A percentile compares a stretch with the other conserved stretches of the same genome.
These are phyloP conservation scores for Malbranchea zuffiana DNA, from an alignment of 2,329 filamentous ascomycete genomes.

Conservation along the genomic window DNA sequence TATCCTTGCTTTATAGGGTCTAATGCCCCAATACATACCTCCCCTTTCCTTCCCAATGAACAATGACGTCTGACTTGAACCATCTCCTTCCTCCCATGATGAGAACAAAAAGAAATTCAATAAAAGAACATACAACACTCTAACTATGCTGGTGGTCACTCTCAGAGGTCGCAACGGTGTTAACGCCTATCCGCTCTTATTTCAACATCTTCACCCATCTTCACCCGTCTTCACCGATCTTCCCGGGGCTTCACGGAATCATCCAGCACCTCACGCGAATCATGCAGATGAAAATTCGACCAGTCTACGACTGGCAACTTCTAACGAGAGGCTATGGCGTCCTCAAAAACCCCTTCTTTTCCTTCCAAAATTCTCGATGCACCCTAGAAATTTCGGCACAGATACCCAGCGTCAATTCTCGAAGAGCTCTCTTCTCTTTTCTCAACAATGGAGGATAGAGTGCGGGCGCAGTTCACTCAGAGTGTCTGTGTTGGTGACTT, in stretches of 20 bases:
- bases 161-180: too few relatives aligned
- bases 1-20: too few relatives aligned
- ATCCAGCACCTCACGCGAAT: not conserved
- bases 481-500: slow-evolving; percentile 2
- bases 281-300: slow-evolving; percentile 3
- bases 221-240: slow-evolving; percentile 5
- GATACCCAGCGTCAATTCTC: slow-evolving; percentile 4
- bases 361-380: slow-evolving; percentile 2
- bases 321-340: not conserved
- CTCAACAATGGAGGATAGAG: slow-evolving; percentile 1
- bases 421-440: slow-evolving; percentile 2
- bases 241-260: slow-evolving; percentile 1
- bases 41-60: too few relatives aligned
- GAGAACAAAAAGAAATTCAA: slow-evolving; percentile 6
- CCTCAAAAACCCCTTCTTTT: slow-evolving; percentile 6
- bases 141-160: slow-evolving; percentile 1
- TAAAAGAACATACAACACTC: slow-evolving; percentile 13
- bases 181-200: slow-evolving; percentile 3
- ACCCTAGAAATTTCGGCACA: slow-evolving; percentile 3
- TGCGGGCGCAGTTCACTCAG: slow-evolving; percentile 2
- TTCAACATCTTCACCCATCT: slow-evolving; percentile 1
- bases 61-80: too few relatives aligned
- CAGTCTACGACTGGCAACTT: slow-evolving; percentile 1
- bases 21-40: too few relatives aligned
- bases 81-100: too few relatives aligned